Conservation (phyloP, 2,329 filamentous ascomycete genomes). For the Cladophialophora carrionii region DNA sequence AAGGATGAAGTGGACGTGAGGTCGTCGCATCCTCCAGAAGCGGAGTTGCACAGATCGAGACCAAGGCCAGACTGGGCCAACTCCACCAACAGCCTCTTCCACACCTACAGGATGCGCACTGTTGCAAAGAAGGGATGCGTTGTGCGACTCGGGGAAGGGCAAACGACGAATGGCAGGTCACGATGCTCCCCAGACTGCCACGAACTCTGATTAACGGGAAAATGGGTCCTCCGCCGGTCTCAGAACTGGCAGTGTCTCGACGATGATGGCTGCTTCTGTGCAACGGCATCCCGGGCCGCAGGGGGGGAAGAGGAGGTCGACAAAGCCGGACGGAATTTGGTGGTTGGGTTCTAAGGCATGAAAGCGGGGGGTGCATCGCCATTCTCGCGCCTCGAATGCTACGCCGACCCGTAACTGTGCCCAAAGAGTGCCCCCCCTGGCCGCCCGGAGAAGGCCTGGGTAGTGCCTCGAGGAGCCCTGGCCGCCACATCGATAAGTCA, state of each 20-base stretch:
- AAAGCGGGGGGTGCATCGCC: not conserved
- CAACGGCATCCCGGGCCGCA: not conserved
- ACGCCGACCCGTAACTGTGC: not conserved
- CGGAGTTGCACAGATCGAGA: slow-evolving; percentile 20
- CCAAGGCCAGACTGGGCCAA: slow-evolving; percentile 13
- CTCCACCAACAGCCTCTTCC: slow-evolving; percentile 9
- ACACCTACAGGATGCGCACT: slow-evolving; percentile 13
- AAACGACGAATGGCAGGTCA: slow-evolving; percentile 10
- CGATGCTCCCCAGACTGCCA: slow-evolving; percentile 11
- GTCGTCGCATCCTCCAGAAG: slow-evolving; percentile 18
- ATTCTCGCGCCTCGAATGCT: not conserved
- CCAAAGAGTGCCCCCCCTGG: not conserved
- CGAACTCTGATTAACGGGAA: slow-evolving; percentile 10
- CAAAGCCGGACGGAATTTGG: not conserved
- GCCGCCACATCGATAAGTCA: not conserved
- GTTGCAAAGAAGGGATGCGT: slow-evolving; percentile 5
- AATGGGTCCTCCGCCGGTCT: slow-evolving; percentile 9
- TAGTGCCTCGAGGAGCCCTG: not conserved
- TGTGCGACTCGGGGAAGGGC: slow-evolving; percentile 12
- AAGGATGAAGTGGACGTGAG: slow-evolving; percentile 10
- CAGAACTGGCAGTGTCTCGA: slow-evolving; percentile 12
- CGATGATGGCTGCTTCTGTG: slow-evolving; percentile 8
- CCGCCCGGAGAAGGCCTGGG: not conserved
- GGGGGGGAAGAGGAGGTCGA: slow-evolving; percentile 2
- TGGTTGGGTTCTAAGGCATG: not conserved